Base-by-base conservation (phyloP, 306 rosid genomes). In the Dryas drummondii region DNA sequence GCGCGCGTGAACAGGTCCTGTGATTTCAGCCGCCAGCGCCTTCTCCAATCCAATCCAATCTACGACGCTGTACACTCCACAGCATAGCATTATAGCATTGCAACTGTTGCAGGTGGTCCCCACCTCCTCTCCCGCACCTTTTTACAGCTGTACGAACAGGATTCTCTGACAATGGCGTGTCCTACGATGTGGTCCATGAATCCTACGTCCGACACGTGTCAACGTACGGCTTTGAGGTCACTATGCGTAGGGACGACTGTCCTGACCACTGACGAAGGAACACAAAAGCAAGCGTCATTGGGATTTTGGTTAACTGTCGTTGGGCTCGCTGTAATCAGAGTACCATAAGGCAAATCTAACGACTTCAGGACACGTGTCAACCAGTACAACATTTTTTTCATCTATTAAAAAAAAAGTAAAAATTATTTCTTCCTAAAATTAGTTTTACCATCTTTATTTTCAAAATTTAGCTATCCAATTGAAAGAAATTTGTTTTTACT, bases 151-250 rank as follows among this genome's bases (percentile, higher is more conserved):
- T 65, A 79, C 37, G 55, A 72, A 37, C 56, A 37, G 10, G 67
- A 78, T 72, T 47, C 48, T 45, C 62, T n/a, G 54, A 47, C 19
- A 3, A 0, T 32, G 32, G 48, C 73, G 52, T 14, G 68, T 3
- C 41, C 15, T 48, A 60, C 52, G 9, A 71, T 27, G 82, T 79
- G 82, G 82, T 79, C 82, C 78, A 72, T 79, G 68, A 79, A 79
- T 47, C 55, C 10, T 5, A 3, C 61, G 7, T 2, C 0, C 14
- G 64, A 66, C 78, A 50, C 73, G 49, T 72, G 47, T 57, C 0
- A 0, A 5, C 0, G 78, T 72, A 72, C 74, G 46, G 67, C 1
- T 6, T 13, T 9, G 27, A 13, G 57, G 59, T 50, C 42, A 4
- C 12, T 58, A 45, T 9, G 15, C 37, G 7, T 54, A 0, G 76